phyloP scores from a whole-genome alignment of 2,329 filamentous ascomycete genomes.

The Stagonosporopsis chrysanthemi region DNA sequence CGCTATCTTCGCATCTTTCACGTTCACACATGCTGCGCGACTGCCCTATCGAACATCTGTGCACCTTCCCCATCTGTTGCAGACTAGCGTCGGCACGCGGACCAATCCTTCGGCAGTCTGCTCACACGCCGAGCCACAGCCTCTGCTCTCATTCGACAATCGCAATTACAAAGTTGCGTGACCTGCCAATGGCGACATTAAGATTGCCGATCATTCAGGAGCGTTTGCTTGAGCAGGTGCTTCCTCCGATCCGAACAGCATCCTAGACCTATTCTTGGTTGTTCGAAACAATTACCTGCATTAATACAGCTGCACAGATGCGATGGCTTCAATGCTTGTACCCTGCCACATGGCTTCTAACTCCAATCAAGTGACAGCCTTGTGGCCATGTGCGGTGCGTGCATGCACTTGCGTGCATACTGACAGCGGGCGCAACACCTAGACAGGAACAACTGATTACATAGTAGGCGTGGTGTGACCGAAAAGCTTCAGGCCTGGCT shows the following conservation, averaged over 20 bases:
- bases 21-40: background rate
- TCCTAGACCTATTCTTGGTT: constrained; percentile 1
- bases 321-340: background rate
- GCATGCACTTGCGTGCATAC: constrained; percentile 8
- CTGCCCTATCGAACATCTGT: constrained; percentile 1
- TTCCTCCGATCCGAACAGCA: constrained; percentile 1
- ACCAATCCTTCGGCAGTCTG: constrained; percentile 8
- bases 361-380: background rate
- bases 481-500: background rate
- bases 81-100: constrained; percentile 20
- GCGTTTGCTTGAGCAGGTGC: constrained; percentile 10
- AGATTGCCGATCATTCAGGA: constrained; percentile 5
- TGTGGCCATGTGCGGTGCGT: constrained; percentile 6
- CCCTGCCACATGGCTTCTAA: background rate
- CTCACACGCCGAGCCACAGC: constrained; percentile 15
- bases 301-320: background rate
- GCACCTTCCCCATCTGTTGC: constrained; percentile 31
- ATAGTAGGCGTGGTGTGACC: background rate
- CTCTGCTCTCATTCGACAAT: constrained; percentile 7
- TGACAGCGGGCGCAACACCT: constrained; percentile 8
- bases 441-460: background rate
- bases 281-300: background rate
- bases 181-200: constrained; percentile 11
- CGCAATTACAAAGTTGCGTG: background rate
- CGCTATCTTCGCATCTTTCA: constrained; percentile 2